Evolutionary conservation across 78 protist species (phyloP).

Genomic region (Cyanophora paradoxa): DNA sequence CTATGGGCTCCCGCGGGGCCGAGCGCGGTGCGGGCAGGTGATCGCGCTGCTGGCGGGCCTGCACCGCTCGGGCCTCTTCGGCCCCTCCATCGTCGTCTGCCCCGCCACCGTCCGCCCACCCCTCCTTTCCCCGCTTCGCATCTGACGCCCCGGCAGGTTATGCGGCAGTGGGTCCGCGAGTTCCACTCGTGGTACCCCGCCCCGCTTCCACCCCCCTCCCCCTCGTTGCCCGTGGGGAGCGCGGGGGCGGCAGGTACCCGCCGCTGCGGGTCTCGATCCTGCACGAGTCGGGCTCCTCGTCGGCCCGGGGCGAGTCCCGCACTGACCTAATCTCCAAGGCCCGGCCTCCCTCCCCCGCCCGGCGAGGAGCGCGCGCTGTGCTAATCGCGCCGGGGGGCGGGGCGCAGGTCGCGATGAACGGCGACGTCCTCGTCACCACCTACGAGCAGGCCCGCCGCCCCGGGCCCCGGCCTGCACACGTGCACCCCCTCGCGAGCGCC

Average conservation of each 20-base stretch:
- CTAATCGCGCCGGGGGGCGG: too few species aligned
- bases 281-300: neutral
- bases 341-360: neutral
- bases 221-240: neutral
- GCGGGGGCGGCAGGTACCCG: neutral
- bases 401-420: neutral
- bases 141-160: neutral
- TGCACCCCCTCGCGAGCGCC: too few species aligned
- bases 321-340: too few species aligned
- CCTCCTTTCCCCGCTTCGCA: neutral
- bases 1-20: neutral
- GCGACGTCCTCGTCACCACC: constrained; percentile 75
- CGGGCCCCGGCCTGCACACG: too few species aligned
- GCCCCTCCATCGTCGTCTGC: constrained; percentile 68
- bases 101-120: constrained; percentile 72
- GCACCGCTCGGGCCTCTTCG: constrained; percentile 18
- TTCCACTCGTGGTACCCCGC: constrained; percentile 81
- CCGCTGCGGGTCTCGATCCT: neutral
- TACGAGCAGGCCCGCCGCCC: constrained; percentile 58
- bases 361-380: neutral
- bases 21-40: too few species aligned
- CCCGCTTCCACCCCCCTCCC: neutral
- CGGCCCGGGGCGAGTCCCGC: neutral
- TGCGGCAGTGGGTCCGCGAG: constrained; percentile 88
- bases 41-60: constrained; percentile 61